Base-by-base conservation (phyloP, 2,329 filamentous ascomycete genomes). In the Ophiostoma sp. region DNA sequence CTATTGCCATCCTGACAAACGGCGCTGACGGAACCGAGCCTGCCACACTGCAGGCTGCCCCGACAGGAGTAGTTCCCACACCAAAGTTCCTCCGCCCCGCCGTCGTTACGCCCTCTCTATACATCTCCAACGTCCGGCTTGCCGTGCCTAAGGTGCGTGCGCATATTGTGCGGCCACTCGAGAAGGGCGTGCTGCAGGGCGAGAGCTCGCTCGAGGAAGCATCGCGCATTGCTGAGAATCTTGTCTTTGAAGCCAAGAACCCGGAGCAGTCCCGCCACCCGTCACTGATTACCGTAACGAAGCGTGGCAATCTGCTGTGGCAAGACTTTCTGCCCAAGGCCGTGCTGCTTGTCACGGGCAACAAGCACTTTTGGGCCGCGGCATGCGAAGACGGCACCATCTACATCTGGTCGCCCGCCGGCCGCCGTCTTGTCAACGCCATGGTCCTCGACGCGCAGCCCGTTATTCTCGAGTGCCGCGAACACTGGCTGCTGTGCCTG, bases 361-460 rank as follows among this genome's bases (percentile, higher is more conserved):
- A 93, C 78, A 89, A 90, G 75, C 89, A 91, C 74, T 94, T 98
- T 77, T 99, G 95, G 91, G 90, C 92, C 0, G 94, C 90, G 20
- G 94, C 91, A 11, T 97, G 94, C 76, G 95, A 99, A 78, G 95
- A 98, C 76, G 95, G 93, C 20, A 92, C 89, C 23, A 78, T 99
- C 8, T 92, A 97, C 77, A 86, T 92, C 10, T 99, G 95, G 94
- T 94, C 94, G 1, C 93, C 94, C 1, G 93, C 94, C 17, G 95
- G 95, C 15, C 88, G 96, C 72, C 87, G 96, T 68, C 83, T 97
- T 31, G 83, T 96, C 70, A 97, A 92, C 76, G 89, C 94, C 4
- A 85, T 97, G 73, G 86, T 97, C 6, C 82, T 98, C 20, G 95
- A 99, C 80, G 89, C 94, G 1, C 94, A 98, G 76, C 92, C 95